Evolutionary conservation across 1,139 yeast species (phyloP), one percentile per base, ranked within the genome.

Genomic region (Debaryomyces nepalensis): DNA sequence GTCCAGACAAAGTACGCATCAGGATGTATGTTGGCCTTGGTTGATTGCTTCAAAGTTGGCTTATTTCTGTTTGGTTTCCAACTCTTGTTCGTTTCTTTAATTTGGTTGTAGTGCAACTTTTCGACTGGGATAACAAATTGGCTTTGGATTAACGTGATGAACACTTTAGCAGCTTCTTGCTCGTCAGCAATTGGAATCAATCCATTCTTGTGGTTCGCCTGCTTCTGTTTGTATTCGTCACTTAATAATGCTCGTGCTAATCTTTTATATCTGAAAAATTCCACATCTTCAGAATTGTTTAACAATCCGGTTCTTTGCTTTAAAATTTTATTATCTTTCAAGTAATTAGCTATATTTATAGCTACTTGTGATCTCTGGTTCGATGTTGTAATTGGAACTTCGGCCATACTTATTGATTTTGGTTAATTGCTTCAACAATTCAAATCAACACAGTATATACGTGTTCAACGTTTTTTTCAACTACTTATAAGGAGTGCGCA

Each of bases 1-100:
- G 81, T 75, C 99, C 99, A 93, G 37, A 84, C 82, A 58, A 79
- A 88, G 66, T 93, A 91, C 53, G 82, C 83, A 60, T 91, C 87
- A n/a, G 87, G 85, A 6, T 68, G 71, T 52, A 90, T 70, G 15
- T 78, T 79, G 26, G 96, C 97, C 58, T 84, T 84, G 26, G 79
- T 81, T 9, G 77, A 64, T 34, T 85, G 73, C 46, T 78, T 75
- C 49, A 91, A 69, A 14, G 87, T 82, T 5, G 99, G 98, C 45
- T 79, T 79, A 10, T 83, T 84, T 55, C 79, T 83, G 58, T 81
- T 84, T 27, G 97, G 93, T 44, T 62, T 68, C 78, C 78, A 73
- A 22, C 75, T 73, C 55, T 82, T 79, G 18, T 78, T 77, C 44
- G 79, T 75, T 38, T 77, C 75, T 55, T 81, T 77, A 36, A 95